Percentiles rank a stretch among this genome's conserved stretches.
Conservation (phyloP, 2,329 filamentous ascomycete genomes). For the Aspergillus udagawae region DNA sequence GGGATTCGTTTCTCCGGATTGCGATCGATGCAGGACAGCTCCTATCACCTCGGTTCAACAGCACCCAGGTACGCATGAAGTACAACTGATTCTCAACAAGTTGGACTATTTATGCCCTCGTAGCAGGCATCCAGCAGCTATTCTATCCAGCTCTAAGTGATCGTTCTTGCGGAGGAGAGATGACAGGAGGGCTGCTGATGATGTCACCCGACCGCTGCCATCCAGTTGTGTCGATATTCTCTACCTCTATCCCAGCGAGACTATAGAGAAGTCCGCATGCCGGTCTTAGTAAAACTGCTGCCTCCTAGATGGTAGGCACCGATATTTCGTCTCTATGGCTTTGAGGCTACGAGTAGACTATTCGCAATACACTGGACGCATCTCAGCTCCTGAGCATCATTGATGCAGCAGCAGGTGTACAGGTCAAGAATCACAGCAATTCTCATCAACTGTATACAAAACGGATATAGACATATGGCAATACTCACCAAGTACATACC, state of each 20-base stretch:
- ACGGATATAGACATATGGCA: neutral
- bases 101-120: neutral
- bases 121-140: neutral
- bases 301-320: neutral
- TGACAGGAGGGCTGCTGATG: conserved; percentile 14
- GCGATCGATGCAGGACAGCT: neutral
- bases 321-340: too few species aligned
- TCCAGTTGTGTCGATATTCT: neutral
- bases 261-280: too few species aligned
- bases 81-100: neutral
- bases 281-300: neutral
- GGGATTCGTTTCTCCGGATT: neutral
- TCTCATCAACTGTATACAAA: too few species aligned
- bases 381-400: too few species aligned
- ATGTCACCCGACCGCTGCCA: conserved; percentile 20
- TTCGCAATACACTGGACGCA: too few species aligned
- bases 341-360: too few species aligned
- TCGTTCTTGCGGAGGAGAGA: neutral
- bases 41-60: neutral
- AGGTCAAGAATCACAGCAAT: too few species aligned
- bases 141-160: neutral
- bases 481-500: neutral
- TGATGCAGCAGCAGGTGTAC: too few species aligned
- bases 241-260: too few species aligned
- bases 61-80: neutral